Percentiles rank a stretch among this genome's conserved stretches.
phyloP scores from a whole-genome alignment of 108 stramenopile species.

The Bacterosira constricta region DNA sequence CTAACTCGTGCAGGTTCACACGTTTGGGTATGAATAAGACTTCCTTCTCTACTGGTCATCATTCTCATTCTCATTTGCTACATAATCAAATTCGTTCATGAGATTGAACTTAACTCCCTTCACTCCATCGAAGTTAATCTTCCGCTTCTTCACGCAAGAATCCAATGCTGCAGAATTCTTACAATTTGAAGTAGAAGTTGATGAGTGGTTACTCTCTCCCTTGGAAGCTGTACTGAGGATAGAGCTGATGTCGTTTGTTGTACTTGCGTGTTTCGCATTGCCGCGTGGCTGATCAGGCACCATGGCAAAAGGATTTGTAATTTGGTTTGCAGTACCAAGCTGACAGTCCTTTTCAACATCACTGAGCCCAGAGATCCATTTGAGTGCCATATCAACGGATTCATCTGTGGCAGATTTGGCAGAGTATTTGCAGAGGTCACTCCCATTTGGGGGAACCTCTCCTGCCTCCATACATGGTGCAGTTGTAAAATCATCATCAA shows the following conservation, averaged over 20 bases:
- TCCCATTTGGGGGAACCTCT: constrained; percentile 23
- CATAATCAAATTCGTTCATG: neutral
- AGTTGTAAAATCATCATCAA: constrained; percentile 24
- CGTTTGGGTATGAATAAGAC: neutral
- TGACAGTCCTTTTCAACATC: neutral
- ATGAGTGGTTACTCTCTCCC: neutral
- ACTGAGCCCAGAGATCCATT: constrained; percentile 2
- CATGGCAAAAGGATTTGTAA: no score
- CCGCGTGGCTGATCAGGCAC: neutral
- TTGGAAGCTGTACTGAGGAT: neutral
- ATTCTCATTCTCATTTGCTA: no score
- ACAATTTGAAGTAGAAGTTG: neutral
- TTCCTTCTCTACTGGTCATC: no score
- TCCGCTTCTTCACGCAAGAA: no score
- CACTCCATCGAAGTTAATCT: neutral
- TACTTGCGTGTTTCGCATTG: neutral
- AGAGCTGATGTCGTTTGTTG: neutral
- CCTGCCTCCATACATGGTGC: constrained; percentile 18
- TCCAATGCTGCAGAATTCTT: no score
- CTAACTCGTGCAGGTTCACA: neutral
- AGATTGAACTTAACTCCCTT: no score
- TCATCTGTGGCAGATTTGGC: constrained; percentile 12
- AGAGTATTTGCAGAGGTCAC: neutral
- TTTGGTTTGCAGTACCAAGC: no score
- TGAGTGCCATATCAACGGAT: neutral